These are phyloP conservation scores for Sanghuangporus baumii DNA, from an alignment of 1,284 basidiomycete genomes.

Conservation along the genomic window DNA sequence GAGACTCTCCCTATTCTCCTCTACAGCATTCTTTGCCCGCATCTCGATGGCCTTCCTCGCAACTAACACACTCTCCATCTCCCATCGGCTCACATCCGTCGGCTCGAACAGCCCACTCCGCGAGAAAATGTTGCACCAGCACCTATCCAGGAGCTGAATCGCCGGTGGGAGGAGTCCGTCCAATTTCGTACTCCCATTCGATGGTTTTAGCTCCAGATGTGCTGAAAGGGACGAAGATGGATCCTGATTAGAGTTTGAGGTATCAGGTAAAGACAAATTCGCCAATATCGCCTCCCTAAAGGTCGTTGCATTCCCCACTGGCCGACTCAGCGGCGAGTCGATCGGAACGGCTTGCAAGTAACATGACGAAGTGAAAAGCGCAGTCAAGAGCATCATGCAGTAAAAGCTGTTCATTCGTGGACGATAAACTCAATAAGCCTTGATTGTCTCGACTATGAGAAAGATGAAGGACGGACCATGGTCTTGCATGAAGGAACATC, in stretches of 20 bases:
- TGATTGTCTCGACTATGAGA: neutral
- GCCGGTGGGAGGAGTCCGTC: slow-evolving; percentile 35
- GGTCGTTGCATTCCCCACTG: slow-evolving; percentile 60
- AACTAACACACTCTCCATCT: slow-evolving; percentile 39
- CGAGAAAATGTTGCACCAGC: slow-evolving; percentile 62
- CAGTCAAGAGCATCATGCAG: slow-evolving; percentile 71
- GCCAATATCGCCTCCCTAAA: slow-evolving; percentile 56
- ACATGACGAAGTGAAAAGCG: slow-evolving; percentile 76
- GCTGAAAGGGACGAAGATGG: neutral
- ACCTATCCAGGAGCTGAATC: slow-evolving; percentile 63
- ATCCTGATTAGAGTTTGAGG: neutral
- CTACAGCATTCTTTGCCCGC: slow-evolving; percentile 24
- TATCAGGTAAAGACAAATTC: slow-evolving; percentile 24
- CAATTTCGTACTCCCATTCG: slow-evolving; percentile 27
- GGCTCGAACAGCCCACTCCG: slow-evolving; percentile 57
- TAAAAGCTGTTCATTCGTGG: slow-evolving; percentile 52
- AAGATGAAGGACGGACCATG: slow-evolving; percentile 50
- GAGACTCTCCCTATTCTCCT: slow-evolving; percentile 22
- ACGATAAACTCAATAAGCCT: slow-evolving; percentile 13
- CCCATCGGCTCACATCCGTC: slow-evolving; percentile 69
- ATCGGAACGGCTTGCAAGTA: slow-evolving; percentile 78
- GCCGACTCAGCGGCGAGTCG: slow-evolving; percentile 49
- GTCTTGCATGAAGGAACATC: slow-evolving; percentile 68
- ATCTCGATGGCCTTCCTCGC: slow-evolving; percentile 30
- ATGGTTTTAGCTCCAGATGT: neutral